These are phyloP conservation scores for Chrysoporthe deuterocubensis DNA, from an alignment of 2,329 filamentous ascomycete species.

Conservation along the genomic window DNA sequence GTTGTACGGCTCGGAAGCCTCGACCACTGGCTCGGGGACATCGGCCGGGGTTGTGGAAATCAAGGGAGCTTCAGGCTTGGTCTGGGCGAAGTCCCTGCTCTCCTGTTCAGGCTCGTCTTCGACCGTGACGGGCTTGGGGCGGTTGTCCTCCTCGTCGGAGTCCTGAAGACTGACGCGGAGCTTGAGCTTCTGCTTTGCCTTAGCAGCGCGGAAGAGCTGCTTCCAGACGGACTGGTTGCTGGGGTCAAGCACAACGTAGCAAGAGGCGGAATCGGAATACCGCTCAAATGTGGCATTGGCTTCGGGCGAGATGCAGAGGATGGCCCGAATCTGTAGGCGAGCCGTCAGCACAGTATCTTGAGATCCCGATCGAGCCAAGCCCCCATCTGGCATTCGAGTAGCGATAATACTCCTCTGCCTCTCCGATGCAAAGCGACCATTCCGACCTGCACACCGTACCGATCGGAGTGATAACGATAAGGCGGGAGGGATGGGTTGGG, in stretches of 20 bases:
- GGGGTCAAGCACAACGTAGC: conserved; percentile 79
- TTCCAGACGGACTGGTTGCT: conserved; percentile 87
- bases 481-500: not conserved
- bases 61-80: conserved; percentile 32
- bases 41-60: conserved; percentile 18
- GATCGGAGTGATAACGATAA: not conserved
- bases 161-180: conserved; percentile 67
- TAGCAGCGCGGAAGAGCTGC: conserved; percentile 93
- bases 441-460: not conserved
- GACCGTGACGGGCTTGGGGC: conserved; percentile 39
- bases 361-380: not conserved
- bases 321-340: conserved; percentile 64
- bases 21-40: not conserved
- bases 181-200: conserved; percentile 97
- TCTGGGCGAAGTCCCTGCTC: conserved; percentile 19
- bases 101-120: conserved; percentile 29
- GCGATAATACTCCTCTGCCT: not conserved
- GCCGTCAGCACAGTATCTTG: conserved; percentile 4
- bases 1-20: conserved; percentile 14
- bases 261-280: conserved; percentile 88
- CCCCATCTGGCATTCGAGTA: not conserved
- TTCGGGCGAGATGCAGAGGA: conserved; percentile 67
- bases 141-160: conserved; percentile 46
- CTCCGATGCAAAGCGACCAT: not conserved
- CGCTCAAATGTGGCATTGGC: conserved; percentile 77